Conservation (phyloP, 495 filamentous ascomycete genomes). For the Podospora sp. region DNA sequence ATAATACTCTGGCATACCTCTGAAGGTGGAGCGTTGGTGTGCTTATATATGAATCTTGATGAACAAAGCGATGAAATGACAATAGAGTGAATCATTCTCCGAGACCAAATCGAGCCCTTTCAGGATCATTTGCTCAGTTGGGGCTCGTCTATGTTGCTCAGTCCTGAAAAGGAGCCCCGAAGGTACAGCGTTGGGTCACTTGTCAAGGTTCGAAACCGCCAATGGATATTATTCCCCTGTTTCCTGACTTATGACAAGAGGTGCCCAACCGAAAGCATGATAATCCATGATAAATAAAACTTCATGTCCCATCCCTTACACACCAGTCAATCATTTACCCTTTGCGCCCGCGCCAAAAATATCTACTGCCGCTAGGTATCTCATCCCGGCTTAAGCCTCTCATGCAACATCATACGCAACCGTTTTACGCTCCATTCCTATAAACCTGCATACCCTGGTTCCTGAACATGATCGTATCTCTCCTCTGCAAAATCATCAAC, state of each 20-base stretch:
- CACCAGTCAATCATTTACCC: background rate
- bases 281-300: background rate
- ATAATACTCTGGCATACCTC: constrained; percentile 57
- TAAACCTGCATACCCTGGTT: constrained; percentile 89
- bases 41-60: background rate
- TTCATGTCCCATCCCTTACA: background rate
- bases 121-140: no score
- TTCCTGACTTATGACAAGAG: background rate
- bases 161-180: no score
- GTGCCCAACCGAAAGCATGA: background rate
- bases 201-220: background rate
- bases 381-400: background rate
- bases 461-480: constrained; percentile 89
- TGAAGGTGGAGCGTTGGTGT: constrained; percentile 15
- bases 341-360: background rate
- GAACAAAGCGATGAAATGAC: background rate
- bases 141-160: no score
- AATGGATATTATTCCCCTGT: background rate
- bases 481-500: constrained; percentile 79
- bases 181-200: background rate
- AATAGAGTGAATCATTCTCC: no score
- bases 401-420: background rate
- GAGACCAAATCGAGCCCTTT: no score
- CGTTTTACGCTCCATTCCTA: constrained; percentile 57
- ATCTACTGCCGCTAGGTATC: background rate